A percentile compares a stretch with the other conserved stretches of the same genome.
These are phyloP conservation scores for Salix arbutifolia DNA, from an alignment of 345 rosid genomes.

Conservation along the genomic window DNA sequence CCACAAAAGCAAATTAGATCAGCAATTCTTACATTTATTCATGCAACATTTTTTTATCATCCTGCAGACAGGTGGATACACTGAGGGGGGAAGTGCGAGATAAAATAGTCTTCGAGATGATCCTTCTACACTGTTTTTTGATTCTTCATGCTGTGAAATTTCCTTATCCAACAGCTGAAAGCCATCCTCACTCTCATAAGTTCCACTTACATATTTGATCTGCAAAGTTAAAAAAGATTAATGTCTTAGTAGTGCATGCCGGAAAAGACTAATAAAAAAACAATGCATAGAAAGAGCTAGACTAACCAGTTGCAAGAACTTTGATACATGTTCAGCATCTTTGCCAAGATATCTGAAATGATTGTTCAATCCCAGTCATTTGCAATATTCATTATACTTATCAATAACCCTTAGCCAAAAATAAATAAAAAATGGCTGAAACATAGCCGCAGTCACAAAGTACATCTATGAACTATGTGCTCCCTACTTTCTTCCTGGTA, in stretches of 20 bases:
- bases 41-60: conserved; percentile 81
- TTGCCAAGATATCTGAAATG: conserved; percentile 68
- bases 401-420: neutral
- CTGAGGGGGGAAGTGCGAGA: conserved; percentile 94
- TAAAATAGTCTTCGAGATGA: conserved; percentile 86
- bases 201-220: conserved; percentile 91
- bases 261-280: neutral
- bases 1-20: neutral
- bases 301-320: conserved; percentile 83
- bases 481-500: neutral
- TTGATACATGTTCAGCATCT: conserved; percentile 44
- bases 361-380: conserved; percentile 3
- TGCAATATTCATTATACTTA: conserved; percentile 3
- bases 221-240: conserved; percentile 25
- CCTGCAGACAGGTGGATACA: conserved; percentile 87
- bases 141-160: conserved; percentile 63
- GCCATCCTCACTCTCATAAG: conserved; percentile 82
- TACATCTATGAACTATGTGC: no score
- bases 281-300: neutral
- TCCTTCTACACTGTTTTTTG: conserved; percentile 60
- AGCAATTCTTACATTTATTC: conserved; percentile 68
- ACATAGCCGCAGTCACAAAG: neutral
- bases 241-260: conserved; percentile 5
- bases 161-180: conserved; percentile 66
- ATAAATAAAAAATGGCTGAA: neutral